A percentile compares a stretch with the other conserved stretches of the same genome.
Conservation (phyloP, 495 filamentous ascomycete genomes). For the Podospora tetraspora region DNA sequence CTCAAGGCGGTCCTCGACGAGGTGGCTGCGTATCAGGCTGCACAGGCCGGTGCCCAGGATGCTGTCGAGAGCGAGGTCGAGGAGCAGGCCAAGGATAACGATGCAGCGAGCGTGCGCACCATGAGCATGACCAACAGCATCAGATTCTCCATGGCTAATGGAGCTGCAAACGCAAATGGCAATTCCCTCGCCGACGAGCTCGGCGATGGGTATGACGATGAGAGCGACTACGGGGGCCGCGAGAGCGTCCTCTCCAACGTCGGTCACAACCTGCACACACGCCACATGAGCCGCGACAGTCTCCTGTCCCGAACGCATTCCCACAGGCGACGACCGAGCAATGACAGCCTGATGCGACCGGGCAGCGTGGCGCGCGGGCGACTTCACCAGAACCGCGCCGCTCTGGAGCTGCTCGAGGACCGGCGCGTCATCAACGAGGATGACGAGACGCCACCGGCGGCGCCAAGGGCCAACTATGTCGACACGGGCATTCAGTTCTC, state of each 20-base stretch:
- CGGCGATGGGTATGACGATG: constrained; percentile 53
- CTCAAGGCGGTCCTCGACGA: constrained; percentile 80
- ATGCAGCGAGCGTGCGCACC: constrained; percentile 70
- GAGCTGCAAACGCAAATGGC: constrained; percentile 52
- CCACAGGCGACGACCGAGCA: constrained; percentile 42
- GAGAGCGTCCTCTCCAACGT: constrained; percentile 47
- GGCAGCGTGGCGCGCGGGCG: constrained; percentile 46
- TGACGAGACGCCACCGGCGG: constrained; percentile 32
- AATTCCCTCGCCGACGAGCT: constrained; percentile 87
- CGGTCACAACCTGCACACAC: constrained; percentile 31
- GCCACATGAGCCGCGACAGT: constrained; percentile 33
- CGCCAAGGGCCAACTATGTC: constrained; percentile 45
- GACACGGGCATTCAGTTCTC: constrained; percentile 79
- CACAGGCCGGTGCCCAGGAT: constrained; percentile 37
- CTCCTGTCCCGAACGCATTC: constrained; percentile 38
- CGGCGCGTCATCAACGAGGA: constrained; percentile 45
- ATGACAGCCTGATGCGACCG: constrained; percentile 46
- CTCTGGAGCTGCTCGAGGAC: constrained; percentile 46
- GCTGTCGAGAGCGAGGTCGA: constrained; percentile 48
- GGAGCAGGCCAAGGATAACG: constrained; percentile 56
- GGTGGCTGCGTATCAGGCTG: constrained; percentile 67
- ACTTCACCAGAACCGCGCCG: constrained; percentile 41
- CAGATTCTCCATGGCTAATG: constrained; percentile 65
- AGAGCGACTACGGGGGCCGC: constrained; percentile 49
- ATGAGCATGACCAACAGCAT: constrained; percentile 71